Percentiles rank a stretch among this genome's conserved stretches.
Evolutionary conservation across 768 basidiomycete species (phyloP).

Genomic region (Fibroporia radiculosa): DNA sequence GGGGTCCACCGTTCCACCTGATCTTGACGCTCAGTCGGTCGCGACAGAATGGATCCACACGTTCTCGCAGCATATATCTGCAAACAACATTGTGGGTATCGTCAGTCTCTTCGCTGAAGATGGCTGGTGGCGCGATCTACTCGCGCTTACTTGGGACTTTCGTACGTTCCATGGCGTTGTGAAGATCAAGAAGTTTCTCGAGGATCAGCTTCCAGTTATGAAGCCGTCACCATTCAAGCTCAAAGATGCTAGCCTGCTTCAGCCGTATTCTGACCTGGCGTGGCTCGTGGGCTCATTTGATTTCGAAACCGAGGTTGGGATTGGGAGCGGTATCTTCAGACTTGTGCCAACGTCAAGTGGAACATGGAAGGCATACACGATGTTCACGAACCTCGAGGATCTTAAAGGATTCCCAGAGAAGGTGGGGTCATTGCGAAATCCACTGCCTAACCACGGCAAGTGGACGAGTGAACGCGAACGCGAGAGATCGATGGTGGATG

Average conservation of each 20-base stretch:
- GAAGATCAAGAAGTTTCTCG: constrained; percentile 23
- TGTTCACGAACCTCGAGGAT: constrained; percentile 47
- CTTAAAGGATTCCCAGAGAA: constrained; percentile 39
- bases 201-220: constrained; percentile 14
- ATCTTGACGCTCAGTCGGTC: constrained; percentile 29
- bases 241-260: constrained; percentile 9
- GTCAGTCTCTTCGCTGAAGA: constrained; percentile 26
- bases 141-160: constrained; percentile 31
- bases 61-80: constrained; percentile 27
- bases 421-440: constrained; percentile 26
- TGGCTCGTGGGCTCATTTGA: constrained; percentile 28
- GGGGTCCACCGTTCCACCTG: constrained; percentile 12
- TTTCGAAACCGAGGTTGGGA: constrained; percentile 36
- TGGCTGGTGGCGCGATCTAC: constrained; percentile 25
- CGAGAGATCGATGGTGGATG: constrained; percentile 32
- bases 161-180: constrained; percentile 28
- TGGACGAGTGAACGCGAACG: constrained; percentile 32
- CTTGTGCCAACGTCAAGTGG: constrained; percentile 35
- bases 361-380: constrained; percentile 39
- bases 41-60: constrained; percentile 35
- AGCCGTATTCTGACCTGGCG: constrained; percentile 19
- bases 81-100: constrained; percentile 29
- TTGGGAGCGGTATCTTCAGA: constrained; percentile 35
- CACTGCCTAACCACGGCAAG: constrained; percentile 30
- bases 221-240: constrained; percentile 13